A percentile compares a stretch with the other conserved stretches of the same genome.
Evolutionary conservation across 139 green algal species (phyloP).

Genomic region (Volvox africanus): DNA sequence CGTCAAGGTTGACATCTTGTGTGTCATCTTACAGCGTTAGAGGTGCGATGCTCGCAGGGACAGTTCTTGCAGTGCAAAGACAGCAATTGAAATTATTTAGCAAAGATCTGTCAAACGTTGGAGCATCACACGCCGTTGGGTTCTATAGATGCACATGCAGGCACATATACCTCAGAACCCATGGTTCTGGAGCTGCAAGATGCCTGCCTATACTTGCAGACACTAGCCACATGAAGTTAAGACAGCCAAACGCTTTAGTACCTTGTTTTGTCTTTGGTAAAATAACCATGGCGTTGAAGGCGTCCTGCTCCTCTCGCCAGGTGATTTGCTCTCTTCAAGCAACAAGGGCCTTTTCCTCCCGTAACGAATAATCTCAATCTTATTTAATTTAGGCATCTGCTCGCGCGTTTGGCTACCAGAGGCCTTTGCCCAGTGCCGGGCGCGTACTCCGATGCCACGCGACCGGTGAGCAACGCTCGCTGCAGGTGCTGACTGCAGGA

Average conservation of each 20-base stretch:
- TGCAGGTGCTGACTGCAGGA: neutral
- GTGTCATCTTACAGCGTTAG: no score
- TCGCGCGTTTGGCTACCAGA: neutral
- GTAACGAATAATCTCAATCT: neutral
- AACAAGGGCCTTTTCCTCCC: neutral
- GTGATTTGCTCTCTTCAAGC: neutral
- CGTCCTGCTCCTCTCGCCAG: constrained; percentile 30
- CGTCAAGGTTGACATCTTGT: no score
- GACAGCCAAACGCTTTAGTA: no score
- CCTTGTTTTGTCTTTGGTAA: no score
- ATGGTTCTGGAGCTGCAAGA: no score
- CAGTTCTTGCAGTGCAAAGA: no score
- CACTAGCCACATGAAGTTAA: no score
- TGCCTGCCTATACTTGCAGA: no score
- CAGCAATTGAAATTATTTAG: no score
- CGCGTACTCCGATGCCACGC: constrained; percentile 15
- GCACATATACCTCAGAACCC: no score
- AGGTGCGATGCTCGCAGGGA: no score
- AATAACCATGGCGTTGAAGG: constrained; percentile 20
- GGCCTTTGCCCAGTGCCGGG: neutral
- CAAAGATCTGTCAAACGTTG: no score
- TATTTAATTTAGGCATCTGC: neutral
- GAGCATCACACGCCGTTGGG: neutral
- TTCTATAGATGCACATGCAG: neutral
- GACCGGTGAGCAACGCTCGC: constrained; percentile 19